Conservation (phyloP, 495 filamentous ascomycete species). For the Aeminium ludgeri region DNA sequence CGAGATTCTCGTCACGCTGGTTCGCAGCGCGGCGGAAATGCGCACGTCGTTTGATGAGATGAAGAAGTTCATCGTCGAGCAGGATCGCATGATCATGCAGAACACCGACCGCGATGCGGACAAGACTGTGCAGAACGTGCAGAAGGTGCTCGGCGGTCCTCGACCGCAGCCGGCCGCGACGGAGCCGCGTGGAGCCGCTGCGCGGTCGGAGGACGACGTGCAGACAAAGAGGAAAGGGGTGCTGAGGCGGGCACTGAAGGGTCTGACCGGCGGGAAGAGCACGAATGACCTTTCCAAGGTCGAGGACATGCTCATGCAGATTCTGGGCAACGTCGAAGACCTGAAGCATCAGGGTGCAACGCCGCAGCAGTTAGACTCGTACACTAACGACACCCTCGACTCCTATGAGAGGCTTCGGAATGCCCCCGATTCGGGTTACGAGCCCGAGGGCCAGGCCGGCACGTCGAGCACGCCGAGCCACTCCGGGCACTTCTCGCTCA, state of each 20-base stretch:
- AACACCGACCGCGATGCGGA: slow-evolving; percentile 76
- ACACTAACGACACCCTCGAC: slow-evolving; percentile 21
- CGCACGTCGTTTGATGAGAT: slow-evolving; percentile 92
- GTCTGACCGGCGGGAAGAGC: slow-evolving; percentile 60
- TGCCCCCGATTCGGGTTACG: slow-evolving; percentile 47
- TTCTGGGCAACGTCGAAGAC: slow-evolving; percentile 79
- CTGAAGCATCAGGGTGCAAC: slow-evolving; percentile 43
- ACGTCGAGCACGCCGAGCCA: slow-evolving; percentile 59
- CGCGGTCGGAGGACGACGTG: slow-evolving; percentile 49
- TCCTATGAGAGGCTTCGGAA: slow-evolving; percentile 41
- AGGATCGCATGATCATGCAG: slow-evolving; percentile 68
- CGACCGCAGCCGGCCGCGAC: slow-evolving; percentile 60
- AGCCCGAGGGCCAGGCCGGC: slow-evolving; percentile 66
- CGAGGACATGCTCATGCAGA: slow-evolving; percentile 85
- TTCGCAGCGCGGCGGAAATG: slow-evolving; percentile 91
- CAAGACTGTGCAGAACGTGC: slow-evolving; percentile 57
- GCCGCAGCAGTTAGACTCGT: slow-evolving; percentile 2
- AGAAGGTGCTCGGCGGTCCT: slow-evolving; percentile 70
- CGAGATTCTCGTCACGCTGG: slow-evolving; percentile 86
- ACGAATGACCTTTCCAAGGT: slow-evolving; percentile 78
- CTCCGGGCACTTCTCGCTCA: slow-evolving; percentile 58
- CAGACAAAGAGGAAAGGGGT: slow-evolving; percentile 72
- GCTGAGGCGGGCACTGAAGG: slow-evolving; percentile 79
- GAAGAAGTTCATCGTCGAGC: slow-evolving; percentile 77
- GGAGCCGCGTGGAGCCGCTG: slow-evolving; percentile 30